Base-by-base conservation (phyloP, 331 rosid species). In the Malus hybrid region DNA sequence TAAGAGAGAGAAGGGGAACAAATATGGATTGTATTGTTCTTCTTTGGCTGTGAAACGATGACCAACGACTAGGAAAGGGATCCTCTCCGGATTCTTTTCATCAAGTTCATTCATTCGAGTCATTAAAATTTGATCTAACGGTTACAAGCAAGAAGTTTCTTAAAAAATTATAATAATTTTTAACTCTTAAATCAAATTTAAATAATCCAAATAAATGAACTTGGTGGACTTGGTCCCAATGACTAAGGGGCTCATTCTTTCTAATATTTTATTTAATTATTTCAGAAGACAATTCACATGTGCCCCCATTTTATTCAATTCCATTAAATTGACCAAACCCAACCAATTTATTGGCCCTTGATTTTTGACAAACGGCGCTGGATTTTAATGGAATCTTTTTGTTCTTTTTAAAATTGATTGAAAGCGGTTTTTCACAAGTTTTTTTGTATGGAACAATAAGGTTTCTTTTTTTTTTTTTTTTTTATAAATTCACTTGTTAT, bases 11-110 rank as follows among this genome's bases (percentile, higher is more conserved):
- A 44, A 6, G 62, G 24, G 6, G 36, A 6, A 33, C 65, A 67
- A 48, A 46, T 22, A 22, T 12, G 9, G 73, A 7, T 60, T 5
- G 15, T 57, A 7, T 56, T 56, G 62, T 56, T 5, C 31, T n/a
- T 52, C 34, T 29, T 20, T 16, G 64, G 83, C 78, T 76, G 86
- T 72, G 76, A 78, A 83, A 75, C n/a, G 63, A 79, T 13, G 86
- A 83, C 86, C 80, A 36, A 56, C 10, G 24, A 24, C 24, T 24
- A 24, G 24, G 24, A 24, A 24, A 24, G 24, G 24, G 24, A 24
- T 22, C 22, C 22, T 22, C 22, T 22, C 22, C 22, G 22, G 22
- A 22, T 22, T 22, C 22, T 22, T 22, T 22, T 24, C 24, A 24
- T 24, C 24, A 24, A 24, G 24, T 24, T 24, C 24, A 24, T 1